Base-by-base conservation (phyloP, 2,329 filamentous ascomycete species). In the Nannizziopsis arthrosporioides region DNA sequence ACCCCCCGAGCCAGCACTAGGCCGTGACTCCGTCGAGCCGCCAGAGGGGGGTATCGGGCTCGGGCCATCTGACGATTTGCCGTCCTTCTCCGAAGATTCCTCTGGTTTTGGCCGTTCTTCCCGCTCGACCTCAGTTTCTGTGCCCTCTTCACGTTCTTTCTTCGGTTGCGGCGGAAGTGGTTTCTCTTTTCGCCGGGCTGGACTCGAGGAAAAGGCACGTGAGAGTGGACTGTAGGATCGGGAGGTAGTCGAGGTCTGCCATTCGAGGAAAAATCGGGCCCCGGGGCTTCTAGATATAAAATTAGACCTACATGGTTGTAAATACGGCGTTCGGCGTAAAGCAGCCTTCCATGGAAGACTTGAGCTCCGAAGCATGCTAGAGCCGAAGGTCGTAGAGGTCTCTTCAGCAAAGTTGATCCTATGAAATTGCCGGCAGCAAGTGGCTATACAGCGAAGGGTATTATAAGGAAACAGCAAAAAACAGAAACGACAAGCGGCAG, bases 261-360 rank as follows among this genome's bases (percentile, higher is more conserved):
- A 6, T 31, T 41, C 55, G 53, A 52, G 50, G 49, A 19, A 31
- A 6, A 50, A 40, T 44, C 51, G 54, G 19, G 56, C 59, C 59
- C 61, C 60, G 46, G 61, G 61, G 56, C 63, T 61, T 32, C 59
- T 56, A 30, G 57, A 51, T 32, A 61, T 52, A 39, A 63, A 52
- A 42, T 62, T 56, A 44, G 64, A 60, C 42, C 63, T 59, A 43
- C 60, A 61, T 43, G 61, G 51, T 46, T 66, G 53, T 51, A 64
- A 63, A 47, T 67, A 68, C 58, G 68, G 67, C 51, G 71, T 69
- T 57, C 70, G 69, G 55, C 71, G 72, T 60, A 78, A 70, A 58
- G 76, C 77, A 65, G 71, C 69, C 70, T 79, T 76, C 80, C 79
- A 83, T 68, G 78, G 76, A 60, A 81, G 66, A 56, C 74, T 76